phyloP scores from a whole-genome alignment of 108 stramenopile species.

The Nitzschia sp. region DNA sequence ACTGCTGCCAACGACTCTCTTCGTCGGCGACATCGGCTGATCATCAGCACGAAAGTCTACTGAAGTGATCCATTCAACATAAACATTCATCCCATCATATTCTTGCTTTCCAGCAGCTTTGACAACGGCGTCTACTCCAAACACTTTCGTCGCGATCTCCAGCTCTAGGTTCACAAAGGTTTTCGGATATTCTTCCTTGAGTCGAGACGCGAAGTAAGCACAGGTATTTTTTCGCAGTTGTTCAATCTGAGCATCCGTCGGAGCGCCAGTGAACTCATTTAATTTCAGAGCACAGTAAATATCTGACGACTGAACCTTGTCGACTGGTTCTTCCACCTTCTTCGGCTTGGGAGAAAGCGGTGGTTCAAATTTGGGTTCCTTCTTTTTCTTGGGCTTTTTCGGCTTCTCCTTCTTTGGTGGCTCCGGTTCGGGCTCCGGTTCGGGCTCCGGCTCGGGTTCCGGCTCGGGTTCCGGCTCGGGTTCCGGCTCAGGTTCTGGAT shows the following conservation, averaged over 20 bases:
- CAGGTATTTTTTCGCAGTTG: slow-evolving; percentile 11
- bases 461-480: not conserved
- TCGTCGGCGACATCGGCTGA: not conserved
- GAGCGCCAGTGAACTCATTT: not conserved
- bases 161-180: not conserved
- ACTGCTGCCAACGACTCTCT: slow-evolving; percentile 2
- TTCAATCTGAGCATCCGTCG: slow-evolving; percentile 7
- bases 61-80: slow-evolving; percentile 16
- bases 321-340: not conserved
- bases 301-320: slow-evolving; percentile 10
- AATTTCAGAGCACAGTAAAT: slow-evolving; percentile 17
- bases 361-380: not conserved
- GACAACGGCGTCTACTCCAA: not conserved
- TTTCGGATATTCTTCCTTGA: slow-evolving; percentile 4
- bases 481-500: not conserved
- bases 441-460: not conserved
- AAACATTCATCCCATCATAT: slow-evolving; percentile 8
- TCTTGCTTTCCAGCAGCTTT: not conserved
- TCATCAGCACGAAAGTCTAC: not conserved
- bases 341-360: slow-evolving; percentile 1
- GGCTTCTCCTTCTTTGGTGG: not conserved
- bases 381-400: not conserved
- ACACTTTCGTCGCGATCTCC: not conserved
- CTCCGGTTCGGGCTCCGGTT: not conserved
- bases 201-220: not conserved